These are phyloP conservation scores for Pittosporum tobira DNA, from an alignment of 129 eudicot genomes.

Conservation along the genomic window DNA sequence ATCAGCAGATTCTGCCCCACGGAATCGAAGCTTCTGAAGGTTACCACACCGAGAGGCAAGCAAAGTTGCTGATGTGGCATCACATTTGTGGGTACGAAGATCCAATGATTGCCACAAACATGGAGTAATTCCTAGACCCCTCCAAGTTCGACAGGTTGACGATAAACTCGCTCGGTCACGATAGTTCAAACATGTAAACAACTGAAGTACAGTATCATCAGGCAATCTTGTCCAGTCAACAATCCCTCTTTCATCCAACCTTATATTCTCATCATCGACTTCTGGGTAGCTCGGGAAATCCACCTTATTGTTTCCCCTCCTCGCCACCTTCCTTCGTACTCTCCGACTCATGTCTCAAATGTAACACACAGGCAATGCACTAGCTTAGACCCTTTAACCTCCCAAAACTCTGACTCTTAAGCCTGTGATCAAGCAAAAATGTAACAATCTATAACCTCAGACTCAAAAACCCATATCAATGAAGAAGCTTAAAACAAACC, in stretches of 20 bases:
- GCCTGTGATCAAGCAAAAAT: background rate
- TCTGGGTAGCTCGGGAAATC: slow-evolving; percentile 33
- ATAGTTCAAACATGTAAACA: slow-evolving; percentile 64
- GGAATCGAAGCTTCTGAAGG: slow-evolving; percentile 65
- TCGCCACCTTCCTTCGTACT: slow-evolving; percentile 53
- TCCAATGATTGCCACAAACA: slow-evolving; percentile 79
- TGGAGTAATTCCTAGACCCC: slow-evolving; percentile 45
- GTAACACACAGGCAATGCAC: slow-evolving; percentile 13
- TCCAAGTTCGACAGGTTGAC: slow-evolving; percentile 69
- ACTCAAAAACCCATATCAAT: background rate
- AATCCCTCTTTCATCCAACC: slow-evolving; percentile 26
- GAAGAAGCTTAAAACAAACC: background rate
- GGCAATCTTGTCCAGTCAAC: slow-evolving; percentile 92
- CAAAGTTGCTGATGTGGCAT: slow-evolving; percentile 32
- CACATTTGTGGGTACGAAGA: slow-evolving; percentile 70
- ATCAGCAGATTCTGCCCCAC: slow-evolving; percentile 76
- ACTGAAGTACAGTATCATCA: slow-evolving; percentile 72
- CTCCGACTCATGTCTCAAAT: slow-evolving; percentile 53
- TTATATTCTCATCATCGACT: slow-evolving; percentile 37
- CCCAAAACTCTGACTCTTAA: slow-evolving; percentile 2
- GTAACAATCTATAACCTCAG: slow-evolving; percentile 1
- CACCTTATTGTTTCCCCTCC: slow-evolving; percentile 45
- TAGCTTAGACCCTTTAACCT: slow-evolving; percentile 14
- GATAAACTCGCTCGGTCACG: slow-evolving; percentile 87
- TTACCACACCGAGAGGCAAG: slow-evolving; percentile 55